Base-by-base conservation (phyloP, 805 yeast species). In the Candida rishiriensis region DNA sequence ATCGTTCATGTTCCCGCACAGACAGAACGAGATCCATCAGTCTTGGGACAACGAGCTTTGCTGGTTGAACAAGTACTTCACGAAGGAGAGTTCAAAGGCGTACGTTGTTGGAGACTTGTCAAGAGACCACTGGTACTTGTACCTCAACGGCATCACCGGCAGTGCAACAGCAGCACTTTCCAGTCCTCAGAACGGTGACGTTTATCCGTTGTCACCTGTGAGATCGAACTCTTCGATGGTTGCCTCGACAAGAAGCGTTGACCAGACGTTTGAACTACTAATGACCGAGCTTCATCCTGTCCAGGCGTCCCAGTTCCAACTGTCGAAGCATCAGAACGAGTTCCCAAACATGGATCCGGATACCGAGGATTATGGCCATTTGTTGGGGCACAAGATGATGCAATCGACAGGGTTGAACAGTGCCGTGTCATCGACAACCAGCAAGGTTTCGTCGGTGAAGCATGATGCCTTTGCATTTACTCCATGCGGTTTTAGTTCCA, bases 401-500 rank as follows among this genome's bases (percentile, higher is more conserved):
- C 63, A 68, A 36, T 59, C 65, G 35, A 73, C 89, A 6, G 76
- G 80, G 3, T 73, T 91, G 51, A 85, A 85, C 64, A 63, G 72
- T 36, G 61, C 91, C 18, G 54, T 68, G 10, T 21, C 26, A 21
- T 21, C 17, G 16, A 40, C 40, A 2, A 5, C 29, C 14, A n/a
- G 14, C 17, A 39, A 39, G 13, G 21, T 34, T 29, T 33, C 43
- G 15, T 26, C 34, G 10, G 39, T 44, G 12, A 62, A 78, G 43
- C 88, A 83, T 56, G 98, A 91, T 67, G 86, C 96, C 9, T 91
- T 88, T 66, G 83, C 93, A 28, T 91, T 91, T 63, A 71, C 85
- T 3, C 99, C 99, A 1, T 91, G 98, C 63, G 99, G 99, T 8
- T 91, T 81, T 59, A 88, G 97, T 2, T 87, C 97, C 37, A 91